A percentile compares a stretch with the other conserved stretches of the same genome.
These are phyloP conservation scores for Fistulina hepatica DNA, from an alignment of 1,284 basidiomycete genomes.

Conservation along the genomic window DNA sequence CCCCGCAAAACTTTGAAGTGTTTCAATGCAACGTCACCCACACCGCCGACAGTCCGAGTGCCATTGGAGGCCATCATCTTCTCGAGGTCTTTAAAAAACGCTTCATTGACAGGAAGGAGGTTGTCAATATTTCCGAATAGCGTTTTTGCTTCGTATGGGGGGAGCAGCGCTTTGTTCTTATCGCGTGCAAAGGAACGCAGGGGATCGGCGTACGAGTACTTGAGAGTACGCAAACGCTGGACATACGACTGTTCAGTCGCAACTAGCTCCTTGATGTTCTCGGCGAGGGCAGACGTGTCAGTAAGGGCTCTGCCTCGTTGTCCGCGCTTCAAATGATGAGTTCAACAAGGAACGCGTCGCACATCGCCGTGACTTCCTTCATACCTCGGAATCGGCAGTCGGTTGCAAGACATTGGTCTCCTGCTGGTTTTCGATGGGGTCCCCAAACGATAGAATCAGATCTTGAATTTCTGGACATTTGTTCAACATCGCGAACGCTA, in stretches of 20 bases:
- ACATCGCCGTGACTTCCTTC: background rate
- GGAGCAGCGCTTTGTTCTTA: conserved; percentile 80
- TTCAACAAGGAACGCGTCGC: conserved; percentile 7
- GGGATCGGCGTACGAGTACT: conserved; percentile 82
- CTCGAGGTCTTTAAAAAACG: conserved; percentile 80
- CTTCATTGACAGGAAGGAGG: conserved; percentile 78
- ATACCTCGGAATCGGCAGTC: background rate
- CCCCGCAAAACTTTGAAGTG: conserved; percentile 76
- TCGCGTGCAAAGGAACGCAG: conserved; percentile 76
- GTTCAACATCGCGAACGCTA: background rate
- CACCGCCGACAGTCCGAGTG: conserved; percentile 42
- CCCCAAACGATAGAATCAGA: conserved; percentile 63
- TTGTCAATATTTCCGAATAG: conserved; percentile 92
- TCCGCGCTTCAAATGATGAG: conserved; percentile 14
- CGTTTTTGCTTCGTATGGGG: conserved; percentile 82
- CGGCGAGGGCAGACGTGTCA: conserved; percentile 50
- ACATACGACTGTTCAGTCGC: conserved; percentile 73
- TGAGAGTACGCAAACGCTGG: conserved; percentile 60
- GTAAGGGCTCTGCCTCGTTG: conserved; percentile 48
- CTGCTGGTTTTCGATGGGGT: conserved; percentile 39
- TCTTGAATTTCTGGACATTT: conserved; percentile 57
- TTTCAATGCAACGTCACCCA: conserved; percentile 79
- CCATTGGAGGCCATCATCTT: conserved; percentile 57
- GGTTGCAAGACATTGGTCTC: conserved; percentile 13
- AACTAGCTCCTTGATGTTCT: conserved; percentile 68